Percentiles rank a stretch among this genome's conserved stretches.
These are phyloP conservation scores for Gautieria morchelliformis DNA, from an alignment of 768 basidiomycete species.

Conservation along the genomic window DNA sequence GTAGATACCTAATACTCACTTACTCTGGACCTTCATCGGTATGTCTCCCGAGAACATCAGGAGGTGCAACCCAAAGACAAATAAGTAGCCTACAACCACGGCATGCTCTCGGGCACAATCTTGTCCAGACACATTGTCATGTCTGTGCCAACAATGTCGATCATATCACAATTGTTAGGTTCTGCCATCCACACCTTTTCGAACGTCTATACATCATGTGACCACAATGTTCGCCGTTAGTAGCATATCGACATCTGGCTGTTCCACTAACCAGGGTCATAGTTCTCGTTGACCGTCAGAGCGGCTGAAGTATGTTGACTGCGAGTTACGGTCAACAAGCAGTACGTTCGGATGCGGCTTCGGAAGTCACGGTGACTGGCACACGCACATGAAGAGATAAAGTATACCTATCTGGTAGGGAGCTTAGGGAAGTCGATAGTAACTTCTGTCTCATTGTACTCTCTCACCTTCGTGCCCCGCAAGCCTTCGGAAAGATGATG, in stretches of 20 bases:
- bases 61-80: not conserved
- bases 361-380: not conserved
- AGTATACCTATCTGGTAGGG: slow-evolving; percentile 66
- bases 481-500: slow-evolving; percentile 61
- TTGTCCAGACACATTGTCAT: slow-evolving; percentile 92
- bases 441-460: not conserved
- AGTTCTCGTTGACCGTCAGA: slow-evolving; percentile 85
- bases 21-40: slow-evolving; percentile 91
- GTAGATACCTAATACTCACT: slow-evolving; percentile 20
- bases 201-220: slow-evolving; percentile 14
- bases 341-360: not conserved
- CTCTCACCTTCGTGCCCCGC: slow-evolving; percentile 48
- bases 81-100: slow-evolving; percentile 37
- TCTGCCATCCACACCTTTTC: slow-evolving; percentile 11
- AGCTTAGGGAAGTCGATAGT: not conserved
- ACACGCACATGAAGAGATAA: slow-evolving; percentile 74
- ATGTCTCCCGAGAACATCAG: slow-evolving; percentile 32
- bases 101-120: slow-evolving; percentile 74
- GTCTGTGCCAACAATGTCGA: slow-evolving; percentile 34
- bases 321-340: slow-evolving; percentile 16
- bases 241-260: slow-evolving; percentile 24
- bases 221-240: not conserved
- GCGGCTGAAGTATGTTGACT: slow-evolving; percentile 74
- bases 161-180: not conserved
- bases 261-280: slow-evolving; percentile 48